Evolutionary conservation across 2,329 filamentous ascomycete genomes (phyloP).

Genomic region (Pestalotiopsis sp.): DNA sequence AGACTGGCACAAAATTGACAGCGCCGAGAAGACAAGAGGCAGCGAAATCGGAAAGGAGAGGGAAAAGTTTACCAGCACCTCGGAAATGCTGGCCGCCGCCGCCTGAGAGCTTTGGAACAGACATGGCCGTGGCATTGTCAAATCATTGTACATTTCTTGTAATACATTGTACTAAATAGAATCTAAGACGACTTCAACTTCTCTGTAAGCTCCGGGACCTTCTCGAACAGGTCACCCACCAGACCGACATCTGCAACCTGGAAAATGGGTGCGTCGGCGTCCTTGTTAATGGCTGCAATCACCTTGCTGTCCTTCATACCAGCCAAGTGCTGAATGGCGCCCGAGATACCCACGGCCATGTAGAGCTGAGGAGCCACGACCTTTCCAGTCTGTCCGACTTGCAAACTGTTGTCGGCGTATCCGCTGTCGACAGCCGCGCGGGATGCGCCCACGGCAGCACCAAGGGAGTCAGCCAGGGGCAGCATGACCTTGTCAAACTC

Average conservation of each 20-base stretch:
- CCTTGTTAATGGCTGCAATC: constrained; percentile 98
- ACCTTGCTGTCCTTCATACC: constrained; percentile 99
- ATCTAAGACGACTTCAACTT: constrained; percentile 72
- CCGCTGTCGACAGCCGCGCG: constrained; percentile 95
- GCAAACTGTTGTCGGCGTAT: constrained; percentile 96
- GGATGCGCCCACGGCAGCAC: constrained; percentile 94
- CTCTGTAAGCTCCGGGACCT: constrained; percentile 93
- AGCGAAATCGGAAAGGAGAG: constrained; percentile 72
- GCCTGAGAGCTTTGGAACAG: constrained; percentile 31
- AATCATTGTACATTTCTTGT: constrained; percentile 9
- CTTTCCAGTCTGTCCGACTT: constrained; percentile 98
- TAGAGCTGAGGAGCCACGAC: constrained; percentile 97
- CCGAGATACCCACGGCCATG: constrained; percentile 92
- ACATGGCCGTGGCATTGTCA: neutral
- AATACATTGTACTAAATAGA: constrained; percentile 15
- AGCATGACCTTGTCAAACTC: constrained; percentile 94
- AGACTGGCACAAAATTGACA: constrained; percentile 84
- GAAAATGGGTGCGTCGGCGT: constrained; percentile 95
- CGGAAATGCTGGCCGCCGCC: constrained; percentile 60
- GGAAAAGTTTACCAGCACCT: constrained; percentile 66
- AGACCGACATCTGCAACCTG: constrained; percentile 96
- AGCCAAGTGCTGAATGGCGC: constrained; percentile 95
- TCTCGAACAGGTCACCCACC: constrained; percentile 93
- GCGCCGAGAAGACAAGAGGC: constrained; percentile 72
- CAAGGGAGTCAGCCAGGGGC: constrained; percentile 87